Conservation (phyloP, 2,329 filamentous ascomycete genomes). For the Aspergillus fructus region DNA sequence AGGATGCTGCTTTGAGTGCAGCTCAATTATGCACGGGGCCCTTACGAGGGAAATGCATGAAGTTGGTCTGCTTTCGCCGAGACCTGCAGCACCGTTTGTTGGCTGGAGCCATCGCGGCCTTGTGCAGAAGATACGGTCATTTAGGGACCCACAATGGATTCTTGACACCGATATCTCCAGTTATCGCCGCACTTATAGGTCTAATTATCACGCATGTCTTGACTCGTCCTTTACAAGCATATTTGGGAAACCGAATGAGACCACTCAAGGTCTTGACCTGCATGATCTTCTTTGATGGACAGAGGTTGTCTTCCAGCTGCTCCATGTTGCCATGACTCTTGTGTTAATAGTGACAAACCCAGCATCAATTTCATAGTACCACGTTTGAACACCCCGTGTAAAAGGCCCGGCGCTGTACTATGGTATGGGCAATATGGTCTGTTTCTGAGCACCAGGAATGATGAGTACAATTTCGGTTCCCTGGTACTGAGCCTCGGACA, state of each 20-base stretch:
- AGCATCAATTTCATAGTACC: too few species aligned
- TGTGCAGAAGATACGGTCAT: constrained; percentile 7
- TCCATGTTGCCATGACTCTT: background rate
- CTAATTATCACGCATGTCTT: background rate
- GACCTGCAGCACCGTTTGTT: constrained; percentile 16
- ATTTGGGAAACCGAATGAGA: background rate
- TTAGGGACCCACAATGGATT: constrained; percentile 8
- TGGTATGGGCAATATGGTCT: too few species aligned
- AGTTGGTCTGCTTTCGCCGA: constrained; percentile 14
- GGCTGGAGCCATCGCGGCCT: constrained; percentile 9
- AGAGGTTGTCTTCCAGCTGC: background rate
- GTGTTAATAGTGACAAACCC: too few species aligned
- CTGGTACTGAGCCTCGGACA: too few species aligned
- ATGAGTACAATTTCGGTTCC: too few species aligned
- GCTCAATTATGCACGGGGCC: constrained; percentile 26
- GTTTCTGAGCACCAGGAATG: too few species aligned
- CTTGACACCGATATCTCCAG: too few species aligned
- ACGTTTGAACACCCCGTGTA: too few species aligned
- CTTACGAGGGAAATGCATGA: constrained; percentile 18
- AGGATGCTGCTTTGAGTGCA: constrained; percentile 25
- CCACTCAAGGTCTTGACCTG: background rate
- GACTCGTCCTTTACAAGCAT: background rate
- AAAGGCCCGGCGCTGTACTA: too few species aligned
- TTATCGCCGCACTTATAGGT: background rate
- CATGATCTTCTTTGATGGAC: background rate